Base-by-base conservation (phyloP, 2,329 filamentous ascomycete species). In the Cordyceps cicadae region DNA sequence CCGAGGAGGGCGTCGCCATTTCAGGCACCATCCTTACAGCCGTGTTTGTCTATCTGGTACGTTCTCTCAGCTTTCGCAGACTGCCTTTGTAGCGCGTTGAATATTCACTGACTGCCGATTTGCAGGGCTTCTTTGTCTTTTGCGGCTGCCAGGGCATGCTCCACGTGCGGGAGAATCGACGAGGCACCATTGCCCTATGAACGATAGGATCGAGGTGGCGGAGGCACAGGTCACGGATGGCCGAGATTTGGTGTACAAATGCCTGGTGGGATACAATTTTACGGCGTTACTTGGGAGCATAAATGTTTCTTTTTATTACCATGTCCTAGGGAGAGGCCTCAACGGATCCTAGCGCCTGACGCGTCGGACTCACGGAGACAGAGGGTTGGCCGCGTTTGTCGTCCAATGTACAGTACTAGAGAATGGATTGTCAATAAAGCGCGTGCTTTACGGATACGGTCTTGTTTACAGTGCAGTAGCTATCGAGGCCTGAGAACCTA, bases 91-190 rank as follows among this genome's bases (percentile, higher is more conserved):
- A 24, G 24, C 24, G 24, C 4, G 24, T 5, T 50, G 15, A 5
- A 11, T 19, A 32, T 6, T n/a, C n/a, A 34, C 59, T 57, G 24
- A 57, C 51, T 37, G 34, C 12, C 14, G 7, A 17, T 56, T 14
- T 39, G 21, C 66, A 95, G 92, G 86, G 82, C 19, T 97, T 97
- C 80, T 83, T 97, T 61, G 81, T 95, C 55, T 97, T 96, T 77
- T 97, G 93, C 76, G 89, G 88, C 62, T 84, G 92, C 66, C 93
- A 97, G 74, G 93, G 92, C 64, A 84, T 89, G 70, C 82, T 97
- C 63, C 92, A 97, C 75, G 77, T 90, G 68, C 87, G 91, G 74
- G 88, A 92, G 74, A 91, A 85, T 75, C 83, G 89, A 74, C 82
- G 89, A 71, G 92, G 92, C 65, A 88, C 90, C 64, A 96, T 96